A percentile compares a stretch with the other conserved stretches of the same genome.
phyloP scores from a whole-genome alignment of 2,329 filamentous ascomycete species.

The Ophiocordyceps camponoti-rufipedis region DNA sequence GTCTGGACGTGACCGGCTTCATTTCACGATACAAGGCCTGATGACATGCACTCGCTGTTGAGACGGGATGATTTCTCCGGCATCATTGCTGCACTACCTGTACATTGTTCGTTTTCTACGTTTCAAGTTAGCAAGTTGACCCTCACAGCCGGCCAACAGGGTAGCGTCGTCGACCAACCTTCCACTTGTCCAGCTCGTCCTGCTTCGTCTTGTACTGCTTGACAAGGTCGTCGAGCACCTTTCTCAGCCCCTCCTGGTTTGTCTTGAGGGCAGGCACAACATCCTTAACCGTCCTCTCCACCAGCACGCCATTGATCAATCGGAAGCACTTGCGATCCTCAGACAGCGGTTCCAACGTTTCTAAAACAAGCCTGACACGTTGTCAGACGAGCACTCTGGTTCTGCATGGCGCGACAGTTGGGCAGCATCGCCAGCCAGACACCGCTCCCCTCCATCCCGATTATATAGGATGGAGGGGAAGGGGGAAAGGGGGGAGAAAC shows the following conservation, averaged over 20 bases:
- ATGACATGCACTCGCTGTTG: background rate
- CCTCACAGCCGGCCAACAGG: background rate
- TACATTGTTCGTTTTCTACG: constrained; percentile 74
- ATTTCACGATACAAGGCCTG: background rate
- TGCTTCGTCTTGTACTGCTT: constrained; percentile 96
- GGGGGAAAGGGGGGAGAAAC: background rate
- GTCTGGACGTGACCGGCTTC: background rate
- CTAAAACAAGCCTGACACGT: constrained; percentile 62
- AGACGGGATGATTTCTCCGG: background rate
- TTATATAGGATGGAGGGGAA: background rate
- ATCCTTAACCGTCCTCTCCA: constrained; percentile 86
- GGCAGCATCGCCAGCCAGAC: background rate
- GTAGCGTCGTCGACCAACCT: constrained; percentile 40
- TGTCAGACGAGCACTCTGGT: constrained; percentile 4
- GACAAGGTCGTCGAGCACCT: constrained; percentile 82
- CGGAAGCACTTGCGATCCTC: constrained; percentile 91
- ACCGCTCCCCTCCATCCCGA: no score
- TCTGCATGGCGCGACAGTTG: constrained; percentile 3
- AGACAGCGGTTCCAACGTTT: constrained; percentile 70
- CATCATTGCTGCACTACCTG: constrained; percentile 63
- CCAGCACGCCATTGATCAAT: constrained; percentile 92
- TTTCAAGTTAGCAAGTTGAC: constrained; percentile 2
- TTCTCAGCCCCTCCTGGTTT: constrained; percentile 83
- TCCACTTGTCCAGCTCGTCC: constrained; percentile 93
- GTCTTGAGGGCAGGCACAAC: constrained; percentile 81